phyloP scores from a whole-genome alignment of 441 rosid species.

The Gossypium davidsonii region DNA sequence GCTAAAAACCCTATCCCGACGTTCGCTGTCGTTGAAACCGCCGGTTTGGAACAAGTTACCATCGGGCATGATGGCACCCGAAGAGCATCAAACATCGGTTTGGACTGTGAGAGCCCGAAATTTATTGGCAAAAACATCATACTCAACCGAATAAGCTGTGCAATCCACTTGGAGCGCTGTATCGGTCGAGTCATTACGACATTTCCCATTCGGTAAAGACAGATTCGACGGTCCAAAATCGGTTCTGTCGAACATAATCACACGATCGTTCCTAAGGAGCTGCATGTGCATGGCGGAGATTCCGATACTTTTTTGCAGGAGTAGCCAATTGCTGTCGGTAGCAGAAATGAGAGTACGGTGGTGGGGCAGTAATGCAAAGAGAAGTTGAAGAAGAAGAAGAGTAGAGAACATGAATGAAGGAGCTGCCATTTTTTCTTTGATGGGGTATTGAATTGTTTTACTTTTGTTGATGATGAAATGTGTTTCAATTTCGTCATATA shows the following conservation, averaged over 20 bases:
- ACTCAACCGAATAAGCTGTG: constrained; percentile 8
- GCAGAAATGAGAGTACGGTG: constrained; percentile 19
- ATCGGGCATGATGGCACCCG: background rate
- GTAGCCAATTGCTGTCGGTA: constrained; percentile 37
- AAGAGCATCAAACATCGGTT: constrained; percentile 13
- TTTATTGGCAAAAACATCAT: constrained; percentile 1
- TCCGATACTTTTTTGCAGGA: constrained; percentile 54
- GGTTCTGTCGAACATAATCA: constrained; percentile 57
- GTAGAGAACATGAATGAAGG: background rate
- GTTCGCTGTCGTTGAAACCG: constrained; percentile 28
- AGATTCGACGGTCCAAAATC: constrained; percentile 34
- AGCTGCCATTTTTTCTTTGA: background rate
- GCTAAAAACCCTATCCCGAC: constrained; percentile 21
- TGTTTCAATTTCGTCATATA: background rate
- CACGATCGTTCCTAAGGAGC: constrained; percentile 62
- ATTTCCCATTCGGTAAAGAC: constrained; percentile 12
- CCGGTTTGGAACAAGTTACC: constrained; percentile 32
- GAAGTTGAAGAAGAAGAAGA: background rate
- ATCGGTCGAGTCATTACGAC: background rate
- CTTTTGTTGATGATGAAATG: background rate
- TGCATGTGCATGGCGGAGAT: constrained; percentile 91
- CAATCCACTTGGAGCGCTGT: background rate
- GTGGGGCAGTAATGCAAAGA: constrained; percentile 21
- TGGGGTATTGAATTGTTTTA: background rate
- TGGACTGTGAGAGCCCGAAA: background rate